Conservation (phyloP, 495 filamentous ascomycete species). For the Talaromyces trachyspermus region DNA sequence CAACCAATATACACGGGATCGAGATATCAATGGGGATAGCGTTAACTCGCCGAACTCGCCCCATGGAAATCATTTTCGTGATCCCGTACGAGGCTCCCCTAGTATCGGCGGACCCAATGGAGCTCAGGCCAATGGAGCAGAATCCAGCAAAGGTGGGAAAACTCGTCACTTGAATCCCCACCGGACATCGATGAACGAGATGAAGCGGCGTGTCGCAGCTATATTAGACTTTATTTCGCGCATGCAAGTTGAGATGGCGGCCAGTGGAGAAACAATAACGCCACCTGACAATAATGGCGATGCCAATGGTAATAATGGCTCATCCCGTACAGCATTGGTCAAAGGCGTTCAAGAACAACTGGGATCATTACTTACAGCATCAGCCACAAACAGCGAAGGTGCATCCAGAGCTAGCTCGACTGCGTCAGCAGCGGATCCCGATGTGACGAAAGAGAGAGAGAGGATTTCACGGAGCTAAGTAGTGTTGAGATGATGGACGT, state of each 20-base stretch:
- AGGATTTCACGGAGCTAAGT: constrained; percentile 58
- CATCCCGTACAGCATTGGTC: constrained; percentile 13
- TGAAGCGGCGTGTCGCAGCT: constrained; percentile 74
- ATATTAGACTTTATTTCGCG: constrained; percentile 88
- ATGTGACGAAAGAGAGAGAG: constrained; percentile 21
- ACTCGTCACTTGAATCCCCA: constrained; percentile 46
- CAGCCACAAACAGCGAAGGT: constrained; percentile 20
- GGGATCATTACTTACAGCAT: constrained; percentile 20
- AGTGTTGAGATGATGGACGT: constrained; percentile 80
- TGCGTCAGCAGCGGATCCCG: constrained; percentile 23
- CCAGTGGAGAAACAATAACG: constrained; percentile 32
- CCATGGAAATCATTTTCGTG: constrained; percentile 58
- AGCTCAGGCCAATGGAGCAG: constrained; percentile 33
- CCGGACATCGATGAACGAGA: constrained; percentile 77
- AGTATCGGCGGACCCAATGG: constrained; percentile 26
- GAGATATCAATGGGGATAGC: constrained; percentile 50
- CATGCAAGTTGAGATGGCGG: constrained; percentile 84
- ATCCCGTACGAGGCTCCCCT: constrained; percentile 40
- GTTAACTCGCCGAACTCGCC: constrained; percentile 44
- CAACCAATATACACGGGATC: constrained; percentile 80
- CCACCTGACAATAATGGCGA: constrained; percentile 27
- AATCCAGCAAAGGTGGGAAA: constrained; percentile 51
- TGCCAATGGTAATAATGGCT: constrained; percentile 26
- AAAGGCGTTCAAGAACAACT: constrained; percentile 32
- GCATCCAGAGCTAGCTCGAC: constrained; percentile 13